Evolutionary conservation across 345 rosid genomes (phyloP), one percentile per base, ranked within the genome.

Genomic region (Rhodomyrtus tomentosa): DNA sequence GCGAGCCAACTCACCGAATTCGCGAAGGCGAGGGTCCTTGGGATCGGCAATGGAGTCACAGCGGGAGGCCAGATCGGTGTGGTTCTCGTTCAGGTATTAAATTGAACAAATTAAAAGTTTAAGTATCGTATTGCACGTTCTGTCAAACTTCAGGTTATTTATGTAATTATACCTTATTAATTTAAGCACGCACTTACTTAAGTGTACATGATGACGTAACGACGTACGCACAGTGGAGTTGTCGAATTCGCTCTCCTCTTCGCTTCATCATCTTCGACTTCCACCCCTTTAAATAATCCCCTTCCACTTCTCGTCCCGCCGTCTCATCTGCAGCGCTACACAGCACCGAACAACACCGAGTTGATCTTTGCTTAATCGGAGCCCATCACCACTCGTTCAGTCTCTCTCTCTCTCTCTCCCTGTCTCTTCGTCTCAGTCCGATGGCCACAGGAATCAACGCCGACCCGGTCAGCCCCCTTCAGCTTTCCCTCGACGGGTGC

Each of bases 401-500:
- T 18, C 79, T 62, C 74, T 29, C 22, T 29, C 40, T 58, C 1
- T n/a, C 14, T 55, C 15, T n/a, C n/a, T n/a, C n/a, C n/a, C n/a
- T n/a, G n/a, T n/a, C n/a, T 58, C 68, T 55, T 9, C 14, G 20
- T 29, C n/a, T n/a, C 40, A 5, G 42, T 29, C 22, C 74, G 4
- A 62, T 62, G 74, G 74, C 74, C 74, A 29, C 74, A 1, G 42
- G 74, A 29, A 29, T 29, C 42, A 9, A 62, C 40, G 40, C 74
- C 40, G 74, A 8, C 45, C 16, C 0, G 40, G 74, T 9, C 42
- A 29, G 42, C 15, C 73, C 40, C 56, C 22, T 89, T 68, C 53
- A 90, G 32, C 90, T 85, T 49, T 89, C 92, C 36, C 90, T 94
- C 1, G 58, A 84, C 12, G 94, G 90, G 50, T 90, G 95, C 59